Base-by-base conservation (phyloP, 805 yeast species). In the Ogataea neopini region DNA sequence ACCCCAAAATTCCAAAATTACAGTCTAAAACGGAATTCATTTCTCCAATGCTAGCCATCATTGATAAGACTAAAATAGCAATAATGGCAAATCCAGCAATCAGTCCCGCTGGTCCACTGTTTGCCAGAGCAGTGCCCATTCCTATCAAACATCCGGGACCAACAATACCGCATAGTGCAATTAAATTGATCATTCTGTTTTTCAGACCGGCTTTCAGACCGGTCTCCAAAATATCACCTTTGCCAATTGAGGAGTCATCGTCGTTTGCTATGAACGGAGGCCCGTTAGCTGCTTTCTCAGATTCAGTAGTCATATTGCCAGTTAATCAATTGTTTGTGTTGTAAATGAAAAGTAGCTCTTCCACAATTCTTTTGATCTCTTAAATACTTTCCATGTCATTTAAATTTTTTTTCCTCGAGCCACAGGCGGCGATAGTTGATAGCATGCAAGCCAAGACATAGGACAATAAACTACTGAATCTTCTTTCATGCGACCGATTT, bases 71-170 rank as follows among this genome's bases (percentile, higher is more conserved):
- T 28, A 79, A 60, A 17, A 80, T 48, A 18, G 83, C 83, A 39
- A 79, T 76, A 34, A 80, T 61, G 2, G 75, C 73, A 58, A 78
- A 80, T 1, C 83, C 81, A 17, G 53, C 61, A n/a, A 64, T 22
- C 40, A 80, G 62, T 51, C 81, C 77, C 28, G 74, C 82, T 0
- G 84, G 84, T 3, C 81, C 80, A 38, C 79, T 78, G 15, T 39
- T 30, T 6, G 66, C 57, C 13, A 80, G 63, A 28, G 81, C 80
- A n/a, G 68, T 58, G 5, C 81, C 81, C 45, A 81, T 63, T 33
- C 68, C 68, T 20, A 80, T 72, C 42, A 79, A 66, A 22, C 74
- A 51, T 5, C 84, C 85, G 1, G 84, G 84, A 0, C 85, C 85
- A 46, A 80, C 76, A 43, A 80, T 73, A 34, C 84, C 84, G 20